These are phyloP conservation scores for Heliocybe sulcata DNA, from an alignment of 1,284 basidiomycete species.

Conservation along the genomic window DNA sequence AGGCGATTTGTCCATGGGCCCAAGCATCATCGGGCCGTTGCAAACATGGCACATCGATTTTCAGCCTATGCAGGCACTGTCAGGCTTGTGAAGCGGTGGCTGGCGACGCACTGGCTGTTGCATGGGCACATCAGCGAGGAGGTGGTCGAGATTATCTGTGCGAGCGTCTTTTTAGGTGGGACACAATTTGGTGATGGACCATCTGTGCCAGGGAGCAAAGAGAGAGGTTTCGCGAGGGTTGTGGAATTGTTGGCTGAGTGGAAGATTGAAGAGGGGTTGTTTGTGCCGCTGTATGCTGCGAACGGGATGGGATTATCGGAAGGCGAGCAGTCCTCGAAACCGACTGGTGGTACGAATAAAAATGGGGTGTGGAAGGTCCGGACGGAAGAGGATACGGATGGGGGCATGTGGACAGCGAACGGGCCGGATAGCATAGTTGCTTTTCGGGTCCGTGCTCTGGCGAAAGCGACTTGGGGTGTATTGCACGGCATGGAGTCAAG, in stretches of 20 bases:
- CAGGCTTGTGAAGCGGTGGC: slow-evolving; percentile 89
- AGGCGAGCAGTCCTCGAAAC: slow-evolving; percentile 20
- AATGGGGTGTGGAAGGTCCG: slow-evolving; percentile 73
- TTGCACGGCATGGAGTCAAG: slow-evolving; percentile 40
- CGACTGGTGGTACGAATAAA: slow-evolving; percentile 22
- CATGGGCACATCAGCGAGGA: slow-evolving; percentile 66
- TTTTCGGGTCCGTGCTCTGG: slow-evolving; percentile 60
- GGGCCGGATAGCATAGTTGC: slow-evolving; percentile 68
- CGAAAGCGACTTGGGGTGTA: slow-evolving; percentile 59
- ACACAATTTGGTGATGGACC: slow-evolving; percentile 18
- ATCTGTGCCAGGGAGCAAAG: slow-evolving; percentile 55
- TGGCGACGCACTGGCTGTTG: slow-evolving; percentile 85
- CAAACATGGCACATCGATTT: slow-evolving; percentile 75
- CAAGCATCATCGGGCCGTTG: slow-evolving; percentile 80
- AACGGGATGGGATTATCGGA: slow-evolving; percentile 10
- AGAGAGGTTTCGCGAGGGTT: slow-evolving; percentile 77
- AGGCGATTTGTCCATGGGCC: slow-evolving; percentile 75
- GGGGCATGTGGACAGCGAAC: slow-evolving; percentile 67
- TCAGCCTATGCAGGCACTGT: slow-evolving; percentile 80
- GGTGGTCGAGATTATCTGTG: slow-evolving; percentile 81
- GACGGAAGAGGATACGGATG: slow-evolving; percentile 76
- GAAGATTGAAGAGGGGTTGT: slow-evolving; percentile 71
- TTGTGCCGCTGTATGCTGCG: slow-evolving; percentile 52
- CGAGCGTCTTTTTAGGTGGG: slow-evolving; percentile 48
- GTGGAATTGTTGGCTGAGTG: slow-evolving; percentile 76